phyloP scores from a whole-genome alignment of 495 filamentous ascomycete species.

The Neurospora sp. region DNA sequence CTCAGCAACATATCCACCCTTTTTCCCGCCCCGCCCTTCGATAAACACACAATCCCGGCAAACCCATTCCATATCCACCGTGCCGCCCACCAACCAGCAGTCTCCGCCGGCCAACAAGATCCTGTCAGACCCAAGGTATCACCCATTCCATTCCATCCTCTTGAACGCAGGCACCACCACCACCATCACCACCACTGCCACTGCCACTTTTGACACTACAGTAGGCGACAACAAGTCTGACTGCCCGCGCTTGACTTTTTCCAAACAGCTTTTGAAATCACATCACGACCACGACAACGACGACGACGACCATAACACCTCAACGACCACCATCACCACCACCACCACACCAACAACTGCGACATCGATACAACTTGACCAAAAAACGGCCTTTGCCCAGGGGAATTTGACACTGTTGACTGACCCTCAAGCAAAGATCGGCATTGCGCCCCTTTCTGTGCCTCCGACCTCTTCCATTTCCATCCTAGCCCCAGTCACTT shows the following conservation, averaged over 20 bases:
- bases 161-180: background rate
- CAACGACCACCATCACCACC: background rate
- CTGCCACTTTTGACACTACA: background rate
- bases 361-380: background rate
- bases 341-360: background rate
- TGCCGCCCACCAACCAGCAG: background rate
- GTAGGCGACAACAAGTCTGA: background rate
- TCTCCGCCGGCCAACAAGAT: background rate
- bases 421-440: background rate
- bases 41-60: background rate
- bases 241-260: background rate
- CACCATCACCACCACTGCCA: background rate
- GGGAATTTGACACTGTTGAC: background rate
- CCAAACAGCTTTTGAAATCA: background rate
- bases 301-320: background rate
- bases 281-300: background rate
- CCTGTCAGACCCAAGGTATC: background rate
- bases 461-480: conserved; percentile 17
- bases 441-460: conserved; percentile 5
- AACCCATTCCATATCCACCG: background rate
- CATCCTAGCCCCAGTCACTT: conserved; percentile 9
- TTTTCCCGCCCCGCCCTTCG: background rate
- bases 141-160: background rate
- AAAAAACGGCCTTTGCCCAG: background rate
- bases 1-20: background rate